Evolutionary conservation across 2,329 filamentous ascomycete species (phyloP).

Genomic region (Cyanodermella asteris): DNA sequence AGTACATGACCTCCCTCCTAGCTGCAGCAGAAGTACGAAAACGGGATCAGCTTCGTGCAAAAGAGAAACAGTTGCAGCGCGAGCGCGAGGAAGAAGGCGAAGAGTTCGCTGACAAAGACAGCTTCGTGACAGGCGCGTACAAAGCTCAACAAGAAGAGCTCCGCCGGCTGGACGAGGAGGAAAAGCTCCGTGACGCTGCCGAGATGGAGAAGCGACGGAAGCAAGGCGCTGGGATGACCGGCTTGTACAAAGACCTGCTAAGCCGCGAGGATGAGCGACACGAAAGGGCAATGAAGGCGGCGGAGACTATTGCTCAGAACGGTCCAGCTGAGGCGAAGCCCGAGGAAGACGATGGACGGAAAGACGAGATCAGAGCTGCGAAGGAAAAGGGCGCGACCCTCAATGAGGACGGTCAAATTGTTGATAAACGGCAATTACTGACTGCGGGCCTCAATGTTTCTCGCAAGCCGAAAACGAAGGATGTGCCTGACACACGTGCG

Average conservation of each 20-base stretch:
- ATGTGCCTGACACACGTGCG: slow-evolving; percentile 6
- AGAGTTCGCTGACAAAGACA: slow-evolving; percentile 43
- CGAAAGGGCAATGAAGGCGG: slow-evolving; percentile 32
- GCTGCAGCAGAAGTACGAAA: slow-evolving; percentile 39
- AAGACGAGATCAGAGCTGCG: slow-evolving; percentile 27
- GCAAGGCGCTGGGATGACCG: slow-evolving; percentile 32
- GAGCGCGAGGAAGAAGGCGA: slow-evolving; percentile 43
- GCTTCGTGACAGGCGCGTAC: slow-evolving; percentile 43
- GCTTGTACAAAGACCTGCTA: slow-evolving; percentile 38
- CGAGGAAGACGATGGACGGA: slow-evolving; percentile 11
- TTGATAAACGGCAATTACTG: slow-evolving; percentile 41
- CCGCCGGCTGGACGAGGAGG: slow-evolving; percentile 33
- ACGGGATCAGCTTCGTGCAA: slow-evolving; percentile 38
- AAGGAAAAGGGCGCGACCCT: slow-evolving; percentile 34
- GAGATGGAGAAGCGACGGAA: slow-evolving; percentile 28
- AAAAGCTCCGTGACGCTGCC: slow-evolving; percentile 28
- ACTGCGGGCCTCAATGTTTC: slow-evolving; percentile 39
- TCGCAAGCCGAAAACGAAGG: slow-evolving; percentile 26
- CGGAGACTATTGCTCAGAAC: slow-evolving; percentile 17
- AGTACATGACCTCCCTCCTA: slow-evolving; percentile 39
- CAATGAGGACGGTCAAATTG: slow-evolving; percentile 43
- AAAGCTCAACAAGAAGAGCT: slow-evolving; percentile 42
- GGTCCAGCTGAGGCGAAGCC: slow-evolving; percentile 9
- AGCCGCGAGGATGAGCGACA: slow-evolving; percentile 35
- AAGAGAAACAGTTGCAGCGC: slow-evolving; percentile 35